phyloP scores from a whole-genome alignment of 495 filamentous ascomycete species.

The Haplographium delicatum region DNA sequence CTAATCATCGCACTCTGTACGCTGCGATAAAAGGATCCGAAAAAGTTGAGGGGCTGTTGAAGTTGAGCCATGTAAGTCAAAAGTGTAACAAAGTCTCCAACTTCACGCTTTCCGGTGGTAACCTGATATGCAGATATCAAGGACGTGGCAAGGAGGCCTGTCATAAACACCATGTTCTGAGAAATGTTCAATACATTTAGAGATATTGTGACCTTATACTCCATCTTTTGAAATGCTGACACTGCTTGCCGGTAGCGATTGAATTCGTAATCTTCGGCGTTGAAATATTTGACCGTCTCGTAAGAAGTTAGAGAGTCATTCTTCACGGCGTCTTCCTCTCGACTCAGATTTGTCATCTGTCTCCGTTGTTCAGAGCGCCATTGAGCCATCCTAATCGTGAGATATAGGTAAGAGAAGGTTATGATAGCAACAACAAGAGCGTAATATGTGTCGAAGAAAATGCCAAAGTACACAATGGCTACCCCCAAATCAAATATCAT shows the following conservation, averaged over 20 bases:
- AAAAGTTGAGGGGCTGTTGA: constrained; percentile 91
- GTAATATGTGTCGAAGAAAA: constrained; percentile 80
- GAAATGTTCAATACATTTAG: constrained; percentile 90
- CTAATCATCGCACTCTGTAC: constrained; percentile 97
- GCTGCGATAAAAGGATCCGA: constrained; percentile 94
- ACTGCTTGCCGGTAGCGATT: constrained; percentile 77
- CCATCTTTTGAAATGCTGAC: constrained; percentile 73
- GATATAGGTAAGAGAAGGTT: constrained; percentile 93
- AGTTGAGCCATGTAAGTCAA: constrained; percentile 90
- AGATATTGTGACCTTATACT: constrained; percentile 82
- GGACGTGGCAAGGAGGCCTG: constrained; percentile 76
- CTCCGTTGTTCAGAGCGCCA: constrained; percentile 86
- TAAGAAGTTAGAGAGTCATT: constrained; percentile 98
- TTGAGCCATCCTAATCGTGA: constrained; percentile 92
- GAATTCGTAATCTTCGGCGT: constrained; percentile 92
- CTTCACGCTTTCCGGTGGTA: constrained; percentile 58
- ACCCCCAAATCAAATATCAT: constrained; percentile 89
- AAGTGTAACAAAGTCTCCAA: constrained; percentile 75
- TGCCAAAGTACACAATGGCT: constrained; percentile 79
- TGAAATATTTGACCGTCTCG: constrained; percentile 99
- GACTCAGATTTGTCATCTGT: constrained; percentile 88
- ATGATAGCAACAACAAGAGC: constrained; percentile 86
- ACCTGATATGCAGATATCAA: constrained; percentile 90
- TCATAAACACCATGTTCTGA: constrained; percentile 90
- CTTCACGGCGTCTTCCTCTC: constrained; percentile 95